Conservation (phyloP, 2,329 filamentous ascomycete genomes). For the Monilinia fructicola region DNA sequence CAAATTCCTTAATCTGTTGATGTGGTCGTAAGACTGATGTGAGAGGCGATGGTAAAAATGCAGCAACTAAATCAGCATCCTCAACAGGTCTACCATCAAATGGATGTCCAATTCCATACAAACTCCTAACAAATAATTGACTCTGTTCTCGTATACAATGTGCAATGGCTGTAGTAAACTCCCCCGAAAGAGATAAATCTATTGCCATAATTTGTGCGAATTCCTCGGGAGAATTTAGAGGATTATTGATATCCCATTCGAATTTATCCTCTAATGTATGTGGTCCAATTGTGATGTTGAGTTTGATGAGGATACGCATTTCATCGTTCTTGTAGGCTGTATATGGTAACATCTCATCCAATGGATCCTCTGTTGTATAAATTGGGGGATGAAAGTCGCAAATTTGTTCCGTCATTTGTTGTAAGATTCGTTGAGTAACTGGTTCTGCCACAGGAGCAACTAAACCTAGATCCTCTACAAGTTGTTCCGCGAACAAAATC, state of each 20-base stretch:
- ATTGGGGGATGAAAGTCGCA: conserved; percentile 92
- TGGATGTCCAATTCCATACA: conserved; percentile 90
- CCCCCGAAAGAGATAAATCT: conserved; percentile 86
- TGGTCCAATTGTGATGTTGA: conserved; percentile 96
- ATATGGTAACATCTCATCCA: conserved; percentile 88
- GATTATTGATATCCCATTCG: conserved; percentile 98
- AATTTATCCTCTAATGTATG: conserved; percentile 96
- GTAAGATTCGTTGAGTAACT: conserved; percentile 58
- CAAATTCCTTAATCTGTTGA: conserved; percentile 90
- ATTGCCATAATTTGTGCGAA: conserved; percentile 87
- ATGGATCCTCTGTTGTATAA: conserved; percentile 82
- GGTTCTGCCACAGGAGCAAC: conserved; percentile 69
- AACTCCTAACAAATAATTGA: conserved; percentile 88
- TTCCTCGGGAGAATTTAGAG: conserved; percentile 88
- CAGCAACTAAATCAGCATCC: conserved; percentile 81
- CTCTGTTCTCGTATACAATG: conserved; percentile 96
- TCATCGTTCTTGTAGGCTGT: conserved; percentile 97
- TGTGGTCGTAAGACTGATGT: conserved; percentile 82
- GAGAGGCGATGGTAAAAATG: conserved; percentile 83
- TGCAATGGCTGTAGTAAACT: conserved; percentile 96
- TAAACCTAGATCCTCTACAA: conserved; percentile 86
- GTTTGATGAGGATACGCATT: conserved; percentile 92
- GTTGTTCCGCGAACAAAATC: conserved; percentile 85
- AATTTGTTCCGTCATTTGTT: conserved; percentile 83
- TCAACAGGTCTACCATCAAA: conserved; percentile 94